Evolutionary conservation across 1,139 yeast species (phyloP).

Genomic region (Hyphopichia fennica): DNA sequence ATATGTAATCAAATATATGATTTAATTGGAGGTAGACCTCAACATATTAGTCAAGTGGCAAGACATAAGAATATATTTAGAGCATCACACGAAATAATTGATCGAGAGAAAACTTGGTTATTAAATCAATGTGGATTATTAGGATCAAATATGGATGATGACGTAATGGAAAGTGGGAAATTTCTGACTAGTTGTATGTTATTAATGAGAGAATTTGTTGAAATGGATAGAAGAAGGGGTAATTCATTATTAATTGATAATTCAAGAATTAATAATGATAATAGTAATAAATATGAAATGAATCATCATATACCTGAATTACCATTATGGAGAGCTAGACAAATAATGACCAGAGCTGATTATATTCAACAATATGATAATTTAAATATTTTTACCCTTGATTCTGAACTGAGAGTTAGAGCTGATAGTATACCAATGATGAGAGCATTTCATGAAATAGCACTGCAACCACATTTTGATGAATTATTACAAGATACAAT

Average conservation of each 20-base stretch:
- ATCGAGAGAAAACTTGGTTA: conserved; percentile 83
- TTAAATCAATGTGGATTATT: conserved; percentile 77
- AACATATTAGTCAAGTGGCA: conserved; percentile 75
- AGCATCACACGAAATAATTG: conserved; percentile 72
- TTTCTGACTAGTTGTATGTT: conserved; percentile 78
- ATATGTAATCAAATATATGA: conserved; percentile 60
- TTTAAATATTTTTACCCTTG: conserved; percentile 75
- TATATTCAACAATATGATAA: conserved; percentile 75
- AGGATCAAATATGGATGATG: conserved; percentile 83
- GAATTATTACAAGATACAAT: conserved; percentile 66
- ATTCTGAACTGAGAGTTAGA: conserved; percentile 68
- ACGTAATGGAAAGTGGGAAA: conserved; percentile 84
- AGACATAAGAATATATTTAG: conserved; percentile 58
- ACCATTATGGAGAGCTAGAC: conserved; percentile 83
- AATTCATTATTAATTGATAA: conserved; percentile 25
- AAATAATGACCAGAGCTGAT: conserved; percentile 83
- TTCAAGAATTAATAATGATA: conserved; percentile 10
- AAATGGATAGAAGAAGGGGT: conserved; percentile 52
- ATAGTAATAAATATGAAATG: conserved; percentile 13
- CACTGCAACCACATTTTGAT: conserved; percentile 69
- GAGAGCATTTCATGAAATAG: conserved; percentile 84
- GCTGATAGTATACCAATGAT: conserved; percentile 89
- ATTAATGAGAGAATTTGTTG: conserved; percentile 69
- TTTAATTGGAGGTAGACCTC: conserved; percentile 82
- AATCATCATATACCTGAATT: conserved; percentile 65